Percentiles rank a stretch among this genome's conserved stretches.
These are phyloP conservation scores for Tylopilus microsporus DNA, from an alignment of 1,284 basidiomycete species.

Conservation along the genomic window DNA sequence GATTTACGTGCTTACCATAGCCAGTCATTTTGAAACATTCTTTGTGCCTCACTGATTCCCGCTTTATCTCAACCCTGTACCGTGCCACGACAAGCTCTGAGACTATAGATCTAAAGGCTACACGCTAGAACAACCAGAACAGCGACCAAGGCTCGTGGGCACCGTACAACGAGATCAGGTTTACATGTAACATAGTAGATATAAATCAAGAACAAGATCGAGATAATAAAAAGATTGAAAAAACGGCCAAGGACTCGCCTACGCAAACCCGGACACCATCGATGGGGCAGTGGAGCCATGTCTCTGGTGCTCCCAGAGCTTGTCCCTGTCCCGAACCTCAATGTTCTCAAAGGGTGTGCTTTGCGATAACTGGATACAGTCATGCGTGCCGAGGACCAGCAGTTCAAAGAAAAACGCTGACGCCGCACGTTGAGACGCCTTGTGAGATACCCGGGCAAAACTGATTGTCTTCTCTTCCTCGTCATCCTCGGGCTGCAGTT, in stretches of 20 bases:
- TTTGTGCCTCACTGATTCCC: too few relatives aligned
- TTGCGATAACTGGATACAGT: conserved; percentile 82
- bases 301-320: conserved; percentile 72
- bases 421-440: conserved; percentile 88
- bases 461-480: conserved; percentile 64
- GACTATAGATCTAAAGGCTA: conserved; percentile 11
- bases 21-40: too few relatives aligned
- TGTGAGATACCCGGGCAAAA: conserved; percentile 31
- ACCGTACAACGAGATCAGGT: not conserved
- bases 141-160: not conserved
- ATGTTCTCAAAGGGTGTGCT: conserved; percentile 79
- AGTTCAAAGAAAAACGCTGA: conserved; percentile 97
- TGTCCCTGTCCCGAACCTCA: conserved; percentile 75
- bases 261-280: conserved; percentile 34
- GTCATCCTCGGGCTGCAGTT: conserved; percentile 59
- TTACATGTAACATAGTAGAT: not conserved
- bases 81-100: not conserved
- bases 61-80: too few relatives aligned
- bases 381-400: conserved; percentile 88
- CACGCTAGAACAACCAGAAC: not conserved
- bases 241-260: not conserved
- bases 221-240: not conserved
- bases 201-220: conserved; percentile 9
- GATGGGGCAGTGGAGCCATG: conserved; percentile 48
- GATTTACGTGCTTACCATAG: too few relatives aligned